These are phyloP conservation scores for Trichoderma lentiforme DNA, from an alignment of 2,329 filamentous ascomycete genomes.

Conservation along the genomic window DNA sequence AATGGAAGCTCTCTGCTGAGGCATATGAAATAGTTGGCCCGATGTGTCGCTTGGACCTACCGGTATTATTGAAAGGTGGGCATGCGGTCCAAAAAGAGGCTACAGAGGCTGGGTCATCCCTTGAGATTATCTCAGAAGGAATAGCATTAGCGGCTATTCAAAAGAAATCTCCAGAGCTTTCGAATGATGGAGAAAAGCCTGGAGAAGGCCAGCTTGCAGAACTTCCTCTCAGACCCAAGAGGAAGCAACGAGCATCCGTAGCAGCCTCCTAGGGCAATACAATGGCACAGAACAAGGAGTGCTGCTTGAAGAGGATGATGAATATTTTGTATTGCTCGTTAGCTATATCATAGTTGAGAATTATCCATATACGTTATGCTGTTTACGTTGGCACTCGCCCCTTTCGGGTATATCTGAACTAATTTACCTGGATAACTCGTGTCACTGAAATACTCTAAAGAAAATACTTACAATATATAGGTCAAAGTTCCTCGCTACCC, in stretches of 20 bases:
- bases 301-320: background rate
- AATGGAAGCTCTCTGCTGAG: background rate
- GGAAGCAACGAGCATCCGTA: background rate
- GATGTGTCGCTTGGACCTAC: background rate
- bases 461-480: no score
- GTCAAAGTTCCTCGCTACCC: no score
- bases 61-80: background rate
- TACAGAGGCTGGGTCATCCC: background rate
- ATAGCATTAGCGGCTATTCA: background rate
- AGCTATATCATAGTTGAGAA: no score
- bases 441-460: no score
- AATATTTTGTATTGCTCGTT: no score
- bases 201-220: background rate
- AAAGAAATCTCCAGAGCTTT: no score
- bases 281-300: background rate
- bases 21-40: background rate
- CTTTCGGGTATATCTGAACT: no score
- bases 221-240: background rate
- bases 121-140: background rate
- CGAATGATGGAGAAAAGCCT: no score
- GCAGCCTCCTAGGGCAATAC: background rate
- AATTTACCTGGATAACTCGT: no score
- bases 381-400: no score
- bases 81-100: background rate
- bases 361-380: no score